Conservation (phyloP, 78 protist species). For the Isochrysis galbana region DNA sequence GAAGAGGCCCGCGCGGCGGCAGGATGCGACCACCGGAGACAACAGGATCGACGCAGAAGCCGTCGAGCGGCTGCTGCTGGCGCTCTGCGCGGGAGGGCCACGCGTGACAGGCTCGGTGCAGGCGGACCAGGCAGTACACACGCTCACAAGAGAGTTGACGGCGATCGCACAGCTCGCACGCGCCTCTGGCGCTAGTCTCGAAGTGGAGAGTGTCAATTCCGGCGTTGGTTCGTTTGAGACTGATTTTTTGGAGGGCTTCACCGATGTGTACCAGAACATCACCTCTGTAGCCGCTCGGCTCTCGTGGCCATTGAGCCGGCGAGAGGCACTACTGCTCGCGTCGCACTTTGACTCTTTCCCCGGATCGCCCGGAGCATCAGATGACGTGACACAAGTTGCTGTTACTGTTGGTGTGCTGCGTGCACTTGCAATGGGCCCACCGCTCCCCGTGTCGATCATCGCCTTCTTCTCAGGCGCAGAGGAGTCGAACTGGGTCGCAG, state of each 20-base stretch:
- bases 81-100: neutral
- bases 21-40: no score
- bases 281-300: neutral
- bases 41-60: no score
- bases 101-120: neutral
- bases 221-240: neutral
- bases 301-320: neutral
- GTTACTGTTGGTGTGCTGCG: neutral
- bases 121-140: neutral
- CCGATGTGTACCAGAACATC: neutral
- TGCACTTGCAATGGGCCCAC: neutral
- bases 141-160: neutral
- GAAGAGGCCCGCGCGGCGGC: no score
- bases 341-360: neutral
- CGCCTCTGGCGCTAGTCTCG: neutral
- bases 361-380: neutral
- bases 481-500: neutral
- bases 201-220: neutral
- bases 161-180: neutral
- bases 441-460: neutral
- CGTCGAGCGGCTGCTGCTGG: neutral
- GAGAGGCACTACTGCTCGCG: neutral
- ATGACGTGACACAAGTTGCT: neutral
- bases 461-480: neutral
- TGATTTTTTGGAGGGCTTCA: neutral